These are phyloP conservation scores for Saccharomyces hybrid DNA, from an alignment of 1,139 yeast genomes.

Conservation along the genomic window DNA sequence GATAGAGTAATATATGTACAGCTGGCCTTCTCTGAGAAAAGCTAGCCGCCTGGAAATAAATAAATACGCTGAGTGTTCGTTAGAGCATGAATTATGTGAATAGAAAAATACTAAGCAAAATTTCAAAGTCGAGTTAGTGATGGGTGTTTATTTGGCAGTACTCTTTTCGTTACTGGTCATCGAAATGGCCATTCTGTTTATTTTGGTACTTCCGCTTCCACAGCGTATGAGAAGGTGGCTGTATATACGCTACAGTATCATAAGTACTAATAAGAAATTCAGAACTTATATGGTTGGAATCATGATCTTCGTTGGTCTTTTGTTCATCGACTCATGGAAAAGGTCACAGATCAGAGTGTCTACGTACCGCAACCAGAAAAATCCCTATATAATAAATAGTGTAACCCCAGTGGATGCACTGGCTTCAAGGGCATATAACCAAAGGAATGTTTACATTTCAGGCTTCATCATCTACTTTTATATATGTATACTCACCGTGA, in stretches of 20 bases:
- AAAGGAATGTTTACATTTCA: slow-evolving; percentile 61
- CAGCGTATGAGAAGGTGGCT: slow-evolving; percentile 42
- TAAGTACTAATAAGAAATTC: slow-evolving; percentile 38
- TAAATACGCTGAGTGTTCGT: background rate
- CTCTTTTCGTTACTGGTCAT: slow-evolving; percentile 37
- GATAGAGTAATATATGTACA: background rate
- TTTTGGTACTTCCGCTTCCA: slow-evolving; percentile 59
- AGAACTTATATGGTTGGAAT: slow-evolving; percentile 44
- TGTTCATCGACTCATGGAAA: slow-evolving; percentile 54
- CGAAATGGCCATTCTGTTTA: slow-evolving; percentile 48
- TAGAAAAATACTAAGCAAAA: background rate
- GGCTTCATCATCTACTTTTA: slow-evolving; percentile 62
- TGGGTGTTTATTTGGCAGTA: slow-evolving; percentile 34
- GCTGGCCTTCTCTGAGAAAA: background rate
- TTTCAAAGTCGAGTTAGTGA: slow-evolving; percentile 8
- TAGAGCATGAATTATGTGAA: background rate
- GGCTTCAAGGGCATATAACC: slow-evolving; percentile 50
- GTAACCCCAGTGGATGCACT: slow-evolving; percentile 14
- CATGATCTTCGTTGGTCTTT: slow-evolving; percentile 41
- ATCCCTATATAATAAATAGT: slow-evolving; percentile 6
- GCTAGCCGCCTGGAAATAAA: background rate
- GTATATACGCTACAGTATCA: slow-evolving; percentile 34
- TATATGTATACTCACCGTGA: slow-evolving; percentile 51
- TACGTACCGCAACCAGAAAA: slow-evolving; percentile 13
- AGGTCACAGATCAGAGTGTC: slow-evolving; percentile 35